Percentiles rank a stretch among this genome's conserved stretches.
Evolutionary conservation across 768 basidiomycete species (phyloP).

Genomic region (Amanita jacksonii): DNA sequence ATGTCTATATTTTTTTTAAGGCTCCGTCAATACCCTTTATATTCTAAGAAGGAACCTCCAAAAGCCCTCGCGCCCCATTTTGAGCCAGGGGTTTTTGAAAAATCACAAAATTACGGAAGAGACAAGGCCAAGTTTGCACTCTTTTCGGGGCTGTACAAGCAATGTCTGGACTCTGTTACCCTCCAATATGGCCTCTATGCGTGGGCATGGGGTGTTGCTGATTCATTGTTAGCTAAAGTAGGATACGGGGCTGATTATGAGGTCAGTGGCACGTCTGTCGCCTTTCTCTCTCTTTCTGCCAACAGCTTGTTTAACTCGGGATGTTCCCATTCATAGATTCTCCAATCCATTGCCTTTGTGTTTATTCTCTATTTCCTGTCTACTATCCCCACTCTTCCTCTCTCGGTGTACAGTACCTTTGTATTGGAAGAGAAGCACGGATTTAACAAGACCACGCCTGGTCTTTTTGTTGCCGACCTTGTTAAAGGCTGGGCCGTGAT

Average conservation of each 20-base stretch:
- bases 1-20: conserved; percentile 23
- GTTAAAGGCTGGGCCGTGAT: conserved; percentile 72
- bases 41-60: conserved; percentile 68
- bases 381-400: conserved; percentile 61
- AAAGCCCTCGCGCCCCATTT: conserved; percentile 61
- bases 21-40: conserved; percentile 78
- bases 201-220: conserved; percentile 70
- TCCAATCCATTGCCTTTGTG: conserved; percentile 74
- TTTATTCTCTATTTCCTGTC: conserved; percentile 58
- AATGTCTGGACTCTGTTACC: conserved; percentile 57
- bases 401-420: conserved; percentile 82
- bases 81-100: conserved; percentile 61
- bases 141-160: conserved; percentile 64
- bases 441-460: conserved; percentile 89
- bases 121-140: conserved; percentile 85
- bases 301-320: not conserved
- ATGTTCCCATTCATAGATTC: conserved; percentile 42
- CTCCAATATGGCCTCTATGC: conserved; percentile 74
- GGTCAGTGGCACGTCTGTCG: conserved; percentile 50
- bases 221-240: conserved; percentile 33
- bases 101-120: conserved; percentile 85
- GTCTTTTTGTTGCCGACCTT: conserved; percentile 68
- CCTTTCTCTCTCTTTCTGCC: conserved; percentile 1
- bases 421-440: conserved; percentile 92
- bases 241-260: conserved; percentile 69